Base-by-base conservation (phyloP, 495 filamentous ascomycete genomes). In the Aspergillus coremiiformis region DNA sequence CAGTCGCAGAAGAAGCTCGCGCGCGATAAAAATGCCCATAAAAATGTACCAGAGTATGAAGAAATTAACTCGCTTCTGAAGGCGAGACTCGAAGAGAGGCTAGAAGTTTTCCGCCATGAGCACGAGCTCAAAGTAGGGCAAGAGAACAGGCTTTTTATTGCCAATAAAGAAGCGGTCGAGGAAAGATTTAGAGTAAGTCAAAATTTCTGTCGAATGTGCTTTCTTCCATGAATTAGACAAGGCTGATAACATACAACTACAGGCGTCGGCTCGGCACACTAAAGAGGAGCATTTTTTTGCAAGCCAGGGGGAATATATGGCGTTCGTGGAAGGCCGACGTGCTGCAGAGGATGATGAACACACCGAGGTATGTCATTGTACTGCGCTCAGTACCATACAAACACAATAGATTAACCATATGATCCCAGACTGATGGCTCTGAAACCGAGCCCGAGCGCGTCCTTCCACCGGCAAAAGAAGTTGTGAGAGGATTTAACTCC, bases 331-430 rank as follows among this genome's bases (percentile, higher is more conserved):
- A 51, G 68, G 70, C 17, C 67, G 62, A 15, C 64, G 63, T 24
- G 68, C 64, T n/a, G 73, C 69, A 4, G 73, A 74, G 46, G 73
- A 76, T 47, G 73, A 76, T 50, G 71, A 76, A 45, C 73, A 76
- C 49, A 76, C 73, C 5, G 73, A 76, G 61, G 71, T 71, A 57
- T 53, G 59, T 46, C 22, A 23, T 26, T 14, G 42, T 39, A n/a
- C n/a, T 33, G 29, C 37, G n/a, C 35, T 22, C 12, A 10, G 21
- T 4, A 17, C 4, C 5, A 30, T 15, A 27, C 32, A 49, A 15
- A 7, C 5, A 17, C 26, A 21, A 49, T 41, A 3, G 22, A 35
- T 24, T 33, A 43, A 51, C 12, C 58, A 45, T n/a, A 26, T 41
- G 41, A 6, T 15, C n/a, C 35, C 20, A 74, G 69, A 69, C 70